Evolutionary conservation across 2,329 filamentous ascomycete species (phyloP).

Genomic region (Clonostachys sp.): DNA sequence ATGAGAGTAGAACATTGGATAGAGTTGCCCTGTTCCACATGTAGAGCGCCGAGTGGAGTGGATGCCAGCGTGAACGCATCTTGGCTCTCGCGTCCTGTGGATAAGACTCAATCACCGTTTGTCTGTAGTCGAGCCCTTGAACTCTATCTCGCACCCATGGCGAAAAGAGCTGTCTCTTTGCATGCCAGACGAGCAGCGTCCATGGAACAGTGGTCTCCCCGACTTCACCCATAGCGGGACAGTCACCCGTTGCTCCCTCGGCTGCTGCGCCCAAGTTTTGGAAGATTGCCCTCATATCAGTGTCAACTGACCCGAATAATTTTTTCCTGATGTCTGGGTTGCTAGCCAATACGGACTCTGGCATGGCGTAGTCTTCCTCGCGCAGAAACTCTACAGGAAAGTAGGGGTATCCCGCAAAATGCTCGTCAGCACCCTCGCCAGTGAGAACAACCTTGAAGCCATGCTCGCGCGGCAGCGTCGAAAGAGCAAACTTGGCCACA

Average conservation of each 20-base stretch:
- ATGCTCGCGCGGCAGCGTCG: constrained; percentile 32
- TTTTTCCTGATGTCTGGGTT: constrained; percentile 1
- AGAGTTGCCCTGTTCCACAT: constrained; percentile 14
- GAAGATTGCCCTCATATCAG: constrained; percentile 1
- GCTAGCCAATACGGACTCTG: constrained; percentile 10
- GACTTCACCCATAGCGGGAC: background rate
- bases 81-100: constrained; percentile 10
- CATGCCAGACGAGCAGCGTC: background rate
- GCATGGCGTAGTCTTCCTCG: constrained; percentile 36
- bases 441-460: constrained; percentile 51
- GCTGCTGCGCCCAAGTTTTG: background rate
- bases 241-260: background rate
- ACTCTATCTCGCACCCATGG: background rate
- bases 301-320: background rate
- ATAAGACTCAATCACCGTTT: constrained; percentile 3
- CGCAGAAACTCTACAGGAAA: constrained; percentile 41
- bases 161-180: background rate
- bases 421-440: constrained; percentile 47
- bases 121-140: background rate
- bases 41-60: constrained; percentile 17
- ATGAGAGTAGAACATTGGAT: constrained; percentile 17
- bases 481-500: constrained; percentile 46
- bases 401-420: constrained; percentile 46
- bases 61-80: constrained; percentile 17
- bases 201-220: background rate